These are phyloP conservation scores for Aspergillus ochraceus DNA, from an alignment of 2,329 filamentous ascomycete genomes.

Conservation along the genomic window DNA sequence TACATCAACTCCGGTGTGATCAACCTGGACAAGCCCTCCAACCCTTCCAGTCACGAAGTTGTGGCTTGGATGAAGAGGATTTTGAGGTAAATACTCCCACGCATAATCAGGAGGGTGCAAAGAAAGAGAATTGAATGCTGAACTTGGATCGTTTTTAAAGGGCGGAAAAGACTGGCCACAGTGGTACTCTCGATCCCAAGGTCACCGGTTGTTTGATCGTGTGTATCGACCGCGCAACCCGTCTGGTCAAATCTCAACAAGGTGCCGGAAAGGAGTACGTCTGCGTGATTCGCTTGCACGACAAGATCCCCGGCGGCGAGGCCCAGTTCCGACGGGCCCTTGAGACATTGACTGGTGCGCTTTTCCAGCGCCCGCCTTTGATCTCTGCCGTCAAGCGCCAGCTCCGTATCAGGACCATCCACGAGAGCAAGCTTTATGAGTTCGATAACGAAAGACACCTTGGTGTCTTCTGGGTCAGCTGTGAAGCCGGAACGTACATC, in stretches of 20 bases:
- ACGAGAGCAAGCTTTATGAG: slow-evolving; percentile 94
- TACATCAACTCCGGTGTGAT: slow-evolving; percentile 98
- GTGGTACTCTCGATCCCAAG: slow-evolving; percentile 96
- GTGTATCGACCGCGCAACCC: slow-evolving; percentile 93
- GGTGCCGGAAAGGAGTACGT: slow-evolving; percentile 99
- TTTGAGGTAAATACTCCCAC: slow-evolving; percentile 62
- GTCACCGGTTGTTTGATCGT: slow-evolving; percentile 95
- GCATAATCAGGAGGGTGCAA: no score
- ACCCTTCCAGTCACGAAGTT: slow-evolving; percentile 97
- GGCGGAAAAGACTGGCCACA: slow-evolving; percentile 96
- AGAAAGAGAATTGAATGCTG: slow-evolving; percentile 17
- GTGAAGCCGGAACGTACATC: slow-evolving; percentile 98
- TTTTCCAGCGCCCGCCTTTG: slow-evolving; percentile 94
- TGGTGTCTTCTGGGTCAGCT: slow-evolving; percentile 98
- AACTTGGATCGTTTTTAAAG: slow-evolving; percentile 42
- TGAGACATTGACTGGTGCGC: slow-evolving; percentile 91
- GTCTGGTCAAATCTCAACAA: slow-evolving; percentile 98
- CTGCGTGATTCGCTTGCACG: slow-evolving; percentile 90
- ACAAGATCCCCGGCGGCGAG: slow-evolving; percentile 90
- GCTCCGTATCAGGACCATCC: slow-evolving; percentile 95
- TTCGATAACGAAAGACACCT: slow-evolving; percentile 98
- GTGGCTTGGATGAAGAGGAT: slow-evolving; percentile 99
- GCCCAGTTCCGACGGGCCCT: slow-evolving; percentile 89
- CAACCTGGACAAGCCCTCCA: slow-evolving; percentile 96
- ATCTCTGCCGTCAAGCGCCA: slow-evolving; percentile 99